Evolutionary conservation across 2,329 filamentous ascomycete genomes (phyloP).

Genomic region (Neofusicoccum umdonicola): DNA sequence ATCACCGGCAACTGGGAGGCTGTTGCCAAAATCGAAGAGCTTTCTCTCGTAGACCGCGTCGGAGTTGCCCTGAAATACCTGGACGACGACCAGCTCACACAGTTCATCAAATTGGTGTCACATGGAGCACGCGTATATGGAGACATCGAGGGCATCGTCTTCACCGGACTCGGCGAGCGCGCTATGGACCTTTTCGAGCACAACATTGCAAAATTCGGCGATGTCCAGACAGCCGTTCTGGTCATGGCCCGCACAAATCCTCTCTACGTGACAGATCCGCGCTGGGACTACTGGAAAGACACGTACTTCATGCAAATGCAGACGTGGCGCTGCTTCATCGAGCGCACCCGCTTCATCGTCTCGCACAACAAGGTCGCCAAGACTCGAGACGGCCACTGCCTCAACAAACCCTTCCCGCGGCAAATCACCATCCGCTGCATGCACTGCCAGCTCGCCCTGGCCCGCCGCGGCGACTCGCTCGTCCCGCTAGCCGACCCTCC

Average conservation of each 20-base stretch:
- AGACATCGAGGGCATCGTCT: slow-evolving; percentile 72
- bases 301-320: slow-evolving; percentile 69
- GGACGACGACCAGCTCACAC: slow-evolving; percentile 47
- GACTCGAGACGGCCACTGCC: slow-evolving; percentile 61
- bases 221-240: slow-evolving; percentile 75
- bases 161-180: slow-evolving; percentile 72
- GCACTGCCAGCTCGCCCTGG: slow-evolving; percentile 64
- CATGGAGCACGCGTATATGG: slow-evolving; percentile 61
- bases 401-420: slow-evolving; percentile 59
- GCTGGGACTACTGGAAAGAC: slow-evolving; percentile 75
- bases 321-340: slow-evolving; percentile 67
- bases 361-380: slow-evolving; percentile 68
- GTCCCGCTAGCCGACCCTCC: neutral
- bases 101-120: slow-evolving; percentile 53
- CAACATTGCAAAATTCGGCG: slow-evolving; percentile 72
- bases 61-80: slow-evolving; percentile 74
- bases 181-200: slow-evolving; percentile 73
- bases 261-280: slow-evolving; percentile 72
- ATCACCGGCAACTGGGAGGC: slow-evolving; percentile 73
- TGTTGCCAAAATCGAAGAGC: slow-evolving; percentile 69
- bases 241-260: slow-evolving; percentile 72
- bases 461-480: slow-evolving; percentile 24
- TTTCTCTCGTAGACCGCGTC: slow-evolving; percentile 72
- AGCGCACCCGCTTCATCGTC: slow-evolving; percentile 74
- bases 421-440: slow-evolving; percentile 75